Base-by-base conservation (phyloP, 2,329 filamentous ascomycete species). In the Mycosphaerella sp. region DNA sequence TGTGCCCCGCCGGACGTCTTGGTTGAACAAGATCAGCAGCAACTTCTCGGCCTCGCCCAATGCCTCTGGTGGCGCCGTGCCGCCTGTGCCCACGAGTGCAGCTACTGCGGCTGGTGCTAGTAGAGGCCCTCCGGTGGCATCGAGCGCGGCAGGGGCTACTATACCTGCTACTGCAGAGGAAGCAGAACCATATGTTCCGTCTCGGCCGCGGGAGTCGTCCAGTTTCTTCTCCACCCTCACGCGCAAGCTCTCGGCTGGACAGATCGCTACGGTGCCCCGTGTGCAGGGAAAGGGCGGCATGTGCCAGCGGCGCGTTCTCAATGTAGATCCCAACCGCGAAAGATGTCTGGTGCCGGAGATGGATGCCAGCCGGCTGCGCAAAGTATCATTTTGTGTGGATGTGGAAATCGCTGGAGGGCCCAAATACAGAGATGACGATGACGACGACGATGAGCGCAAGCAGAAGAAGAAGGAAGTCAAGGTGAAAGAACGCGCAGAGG, bases 351-450 rank as follows among this genome's bases (percentile, higher is more conserved):
- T 97, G 27, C 74, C 80, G 4, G 90, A 95, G 59, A 75, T 98
- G 41, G 84, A 89, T 59, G 81, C 85, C 62, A 80, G 81, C 43
- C 95, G 93, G 67, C 70, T 98, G 53, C 81, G 89, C 48, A 82
- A 89, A 47, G 93, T 98, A 0, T 87, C 91, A 0, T 98, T 98
- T 65, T 95, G 88, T 61, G 93, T 98, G 2, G 93, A 98, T 64
- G 90, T 98, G 4, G 93, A 98, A 68, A 95, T 98, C 64, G 91
- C 91, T 2, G 88, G 89, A 0, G 83, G 88, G 64, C 88, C 90
- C 18, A 84, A 81, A 60, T 93, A 94, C 60, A 71, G 67, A 41
- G 71, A 75, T 12, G 87, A 93, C 2, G 68, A 77, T 2, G 68
- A 77, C 8, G 71, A 76, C n/a, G 70, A 68, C 62, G 49, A 66